A percentile compares a stretch with the other conserved stretches of the same genome.
These are phyloP conservation scores for Termitomyces sp. DNA, from an alignment of 768 basidiomycete species.

Conservation along the genomic window DNA sequence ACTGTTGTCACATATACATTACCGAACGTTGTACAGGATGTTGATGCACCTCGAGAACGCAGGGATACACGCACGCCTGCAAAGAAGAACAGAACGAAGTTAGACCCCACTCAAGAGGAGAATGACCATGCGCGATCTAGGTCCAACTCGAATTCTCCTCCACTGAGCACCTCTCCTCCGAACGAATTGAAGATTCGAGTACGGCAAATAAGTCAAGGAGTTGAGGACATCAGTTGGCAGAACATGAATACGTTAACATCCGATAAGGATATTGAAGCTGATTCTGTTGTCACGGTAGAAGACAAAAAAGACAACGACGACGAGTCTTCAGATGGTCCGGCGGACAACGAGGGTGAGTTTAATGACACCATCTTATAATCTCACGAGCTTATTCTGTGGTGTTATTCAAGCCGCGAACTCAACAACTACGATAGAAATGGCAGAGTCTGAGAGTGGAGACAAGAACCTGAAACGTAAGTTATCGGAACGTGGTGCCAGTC, in stretches of 20 bases:
- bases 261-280: constrained; percentile 23
- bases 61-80: constrained; percentile 58
- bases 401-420: constrained; percentile 1
- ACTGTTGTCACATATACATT: neutral
- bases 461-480: constrained; percentile 69
- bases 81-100: constrained; percentile 67
- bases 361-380: neutral
- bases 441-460: constrained; percentile 46
- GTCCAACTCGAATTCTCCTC: constrained; percentile 38
- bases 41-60: constrained; percentile 26
- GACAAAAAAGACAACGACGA: constrained; percentile 3
- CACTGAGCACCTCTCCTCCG: constrained; percentile 59
- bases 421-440: constrained; percentile 6
- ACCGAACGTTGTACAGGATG: constrained; percentile 26
- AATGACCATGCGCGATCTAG: constrained; percentile 40
- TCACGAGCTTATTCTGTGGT: neutral
- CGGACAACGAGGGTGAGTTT: constrained; percentile 6
- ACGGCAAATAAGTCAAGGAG: constrained; percentile 73
- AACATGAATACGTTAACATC: constrained; percentile 32
- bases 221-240: constrained; percentile 73
- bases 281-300: constrained; percentile 4
- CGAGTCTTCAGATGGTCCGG: neutral
- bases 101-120: constrained; percentile 63
- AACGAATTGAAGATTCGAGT: constrained; percentile 69
- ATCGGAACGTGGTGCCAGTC: constrained; percentile 60